Base-by-base conservation (phyloP, 2,329 filamentous ascomycete species). In the Phaeosphaeria sp. region DNA sequence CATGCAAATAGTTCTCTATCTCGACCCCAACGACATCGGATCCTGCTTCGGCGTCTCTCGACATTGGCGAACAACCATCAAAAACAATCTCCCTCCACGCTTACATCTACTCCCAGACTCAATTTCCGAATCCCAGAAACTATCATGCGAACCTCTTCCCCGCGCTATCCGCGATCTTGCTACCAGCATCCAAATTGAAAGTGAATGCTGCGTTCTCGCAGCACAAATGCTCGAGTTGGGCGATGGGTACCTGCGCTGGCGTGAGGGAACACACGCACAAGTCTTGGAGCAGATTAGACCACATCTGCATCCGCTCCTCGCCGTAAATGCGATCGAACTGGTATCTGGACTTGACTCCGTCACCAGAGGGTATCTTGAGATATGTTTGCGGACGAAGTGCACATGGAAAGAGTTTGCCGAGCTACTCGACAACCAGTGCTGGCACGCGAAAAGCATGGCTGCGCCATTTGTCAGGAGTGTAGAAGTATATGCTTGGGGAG, bases 221-320 rank as follows among this genome's bases (percentile, higher is more conserved):
- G 30, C 20, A 17, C 17, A 27, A 15, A 6, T 53, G 18, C n/a
- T 53, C 2, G 59, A 53, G 11, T 7, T 43, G 8, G 39, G 51
- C 17, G 64, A 61, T 9, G 49, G 55, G 5, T 61, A 65, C 43
- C 60, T 53, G 30, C 55, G 53, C 43, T 65, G 64, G 64, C 52
- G 55, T 7, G 53, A 61, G 33, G 53, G 44, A 6, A 60, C 50
- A 8, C 17, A 52, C 22, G n/a, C 33, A 13, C 22, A 57, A 8
- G 42, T 66, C 4, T 49, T 63, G 2, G 24, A 55, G 13, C 22
- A 25, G 4, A 15, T 66, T 7, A 15, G 8, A 11, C 55, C 58
- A 1, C 40, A 55, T 49, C 25, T 66, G 3, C 64, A 65, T 24
- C 60, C 53, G 6, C 44, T 55, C 15, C 17, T 61, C 18, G 27